These are phyloP conservation scores for Mortierella sp. DNA, from an alignment of 371 early-diverging fungal genomes.

Conservation along the genomic window DNA sequence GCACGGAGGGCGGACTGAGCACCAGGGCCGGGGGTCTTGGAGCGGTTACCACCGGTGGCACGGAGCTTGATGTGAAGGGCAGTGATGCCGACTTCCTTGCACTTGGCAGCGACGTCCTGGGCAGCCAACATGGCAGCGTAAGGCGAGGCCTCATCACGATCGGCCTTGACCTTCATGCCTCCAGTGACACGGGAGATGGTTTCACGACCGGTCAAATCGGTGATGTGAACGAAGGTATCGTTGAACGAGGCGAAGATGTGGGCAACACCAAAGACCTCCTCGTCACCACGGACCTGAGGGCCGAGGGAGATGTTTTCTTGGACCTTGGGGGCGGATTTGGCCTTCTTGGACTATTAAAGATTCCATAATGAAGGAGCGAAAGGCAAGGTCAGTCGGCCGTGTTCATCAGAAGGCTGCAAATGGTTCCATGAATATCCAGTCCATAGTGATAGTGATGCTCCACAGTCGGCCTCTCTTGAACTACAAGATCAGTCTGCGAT, in stretches of 20 bases:
- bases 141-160: slow-evolving; percentile 99
- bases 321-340: slow-evolving; percentile 75
- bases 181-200: slow-evolving; percentile 99
- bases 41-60: slow-evolving; percentile 99
- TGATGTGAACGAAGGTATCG: slow-evolving; percentile 98
- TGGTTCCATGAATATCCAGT: too few relatives aligned
- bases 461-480: too few relatives aligned
- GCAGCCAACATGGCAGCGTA: slow-evolving; percentile 99
- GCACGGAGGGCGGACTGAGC: slow-evolving; percentile 99
- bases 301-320: slow-evolving; percentile 96
- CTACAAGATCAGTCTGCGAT: too few relatives aligned
- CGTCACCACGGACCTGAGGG: slow-evolving; percentile 98
- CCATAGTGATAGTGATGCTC: too few relatives aligned
- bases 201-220: slow-evolving; percentile 99
- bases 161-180: slow-evolving; percentile 99
- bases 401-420: too few relatives aligned
- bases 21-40: slow-evolving; percentile 99
- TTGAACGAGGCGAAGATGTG: slow-evolving; percentile 99
- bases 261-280: slow-evolving; percentile 99
- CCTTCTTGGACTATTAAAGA: slow-evolving; percentile 74
- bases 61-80: slow-evolving; percentile 99
- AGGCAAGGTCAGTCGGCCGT: too few relatives aligned
- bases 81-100: slow-evolving; percentile 99
- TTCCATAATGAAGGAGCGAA: not conserved
- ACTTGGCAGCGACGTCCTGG: slow-evolving; percentile 99